A percentile compares a stretch with the other conserved stretches of the same genome.
These are phyloP conservation scores for Hebeloma cylindrosporum DNA, from an alignment of 768 basidiomycete species.

Conservation along the genomic window DNA sequence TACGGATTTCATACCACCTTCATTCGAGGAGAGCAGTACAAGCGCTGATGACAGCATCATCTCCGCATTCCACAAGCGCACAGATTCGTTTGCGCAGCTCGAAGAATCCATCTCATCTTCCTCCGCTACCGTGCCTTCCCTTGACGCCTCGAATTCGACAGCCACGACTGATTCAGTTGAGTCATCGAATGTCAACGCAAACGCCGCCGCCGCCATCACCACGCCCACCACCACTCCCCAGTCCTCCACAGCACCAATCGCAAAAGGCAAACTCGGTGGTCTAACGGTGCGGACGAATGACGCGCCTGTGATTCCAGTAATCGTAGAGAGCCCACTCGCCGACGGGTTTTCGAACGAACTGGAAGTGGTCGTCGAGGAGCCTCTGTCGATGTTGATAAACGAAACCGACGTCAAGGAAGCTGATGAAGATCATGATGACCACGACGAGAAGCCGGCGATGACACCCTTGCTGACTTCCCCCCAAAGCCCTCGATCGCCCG, in stretches of 20 bases:
- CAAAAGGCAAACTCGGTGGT: not conserved
- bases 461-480: not conserved
- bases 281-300: constrained; percentile 12
- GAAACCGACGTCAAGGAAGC: constrained; percentile 1
- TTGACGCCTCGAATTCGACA: no score
- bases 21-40: not conserved
- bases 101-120: constrained; percentile 23
- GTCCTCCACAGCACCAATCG: constrained; percentile 15
- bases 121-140: no score
- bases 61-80: constrained; percentile 14
- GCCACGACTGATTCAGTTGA: no score
- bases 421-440: not conserved
- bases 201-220: constrained; percentile 31
- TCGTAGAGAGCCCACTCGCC: constrained; percentile 40
- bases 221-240: constrained; percentile 26
- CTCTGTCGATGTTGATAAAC: not conserved
- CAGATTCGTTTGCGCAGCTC: constrained; percentile 17
- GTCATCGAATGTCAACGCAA: constrained; percentile 25
- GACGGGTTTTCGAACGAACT: constrained; percentile 19
- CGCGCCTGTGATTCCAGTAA: constrained; percentile 26
- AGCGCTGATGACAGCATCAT: constrained; percentile 7
- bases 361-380: constrained; percentile 16
- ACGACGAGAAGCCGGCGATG: not conserved
- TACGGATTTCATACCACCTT: constrained; percentile 1
- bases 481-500: not conserved